Evolutionary conservation across 106 monocot genomes (phyloP), one percentile per base, ranked within the genome.

Genomic region (Platanthera guangdongensis): DNA sequence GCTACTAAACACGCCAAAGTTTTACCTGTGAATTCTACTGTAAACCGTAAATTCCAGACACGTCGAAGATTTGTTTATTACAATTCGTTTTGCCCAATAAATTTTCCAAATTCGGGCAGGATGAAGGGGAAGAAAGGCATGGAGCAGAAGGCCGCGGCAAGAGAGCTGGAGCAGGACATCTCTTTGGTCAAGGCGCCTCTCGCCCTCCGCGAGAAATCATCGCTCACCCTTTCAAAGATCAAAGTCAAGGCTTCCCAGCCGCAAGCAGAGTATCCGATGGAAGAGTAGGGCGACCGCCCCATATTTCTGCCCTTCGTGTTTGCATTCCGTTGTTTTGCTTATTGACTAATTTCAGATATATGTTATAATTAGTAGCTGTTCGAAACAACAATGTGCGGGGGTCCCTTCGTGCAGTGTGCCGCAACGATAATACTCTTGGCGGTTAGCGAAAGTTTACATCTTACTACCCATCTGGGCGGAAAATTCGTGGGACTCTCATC

Each of bases 121-220:
- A 84, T 86, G 83, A 84, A 84, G 73, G 84, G 80, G 48, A 86
- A 86, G 76, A 90, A 87, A 21, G 82, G 65, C 15, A 79, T 74
- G 7, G 73, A 84, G 74, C 62, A 15, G 57, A 60, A 78, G 55
- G 87, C 78, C 14, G 84, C 71, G 14, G 75, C 49, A 10, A 88
- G 81, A 81, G 87, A 93, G 77, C 74, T 90, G 85, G 81, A 88
- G 7, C 86, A 90, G 81, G 72, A 76, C 78, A 93, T 93, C 69
- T 57, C 76, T 72, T 8, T 90, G 82, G 81, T 93, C 78, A 87
- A 84, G 69, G 84, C 87, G 55, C 89, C 87, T 0, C 28, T 10
- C 21, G 82, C 82, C 50, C 78, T 85, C 54, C 45, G 78, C 52
- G 53, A 82, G 49, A 86, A 88, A 7, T 79, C 84, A 2, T 83